A percentile compares a stretch with the other conserved stretches of the same genome.
These are phyloP conservation scores for Metschnikowia gruessii DNA, from an alignment of 805 yeast genomes.

Conservation along the genomic window DNA sequence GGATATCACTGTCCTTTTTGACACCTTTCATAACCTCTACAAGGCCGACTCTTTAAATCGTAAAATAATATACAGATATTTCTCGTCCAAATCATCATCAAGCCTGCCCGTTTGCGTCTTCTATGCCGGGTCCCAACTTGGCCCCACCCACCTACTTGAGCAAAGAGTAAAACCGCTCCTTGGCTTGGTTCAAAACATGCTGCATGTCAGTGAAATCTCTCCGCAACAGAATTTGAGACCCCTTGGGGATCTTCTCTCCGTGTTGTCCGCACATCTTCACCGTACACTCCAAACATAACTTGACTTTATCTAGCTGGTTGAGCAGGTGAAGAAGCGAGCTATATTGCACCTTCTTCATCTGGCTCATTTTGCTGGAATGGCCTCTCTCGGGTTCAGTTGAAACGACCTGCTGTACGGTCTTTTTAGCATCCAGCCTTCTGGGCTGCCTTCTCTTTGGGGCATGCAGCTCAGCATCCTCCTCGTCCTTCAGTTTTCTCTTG, in stretches of 20 bases:
- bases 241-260: conserved; percentile 22
- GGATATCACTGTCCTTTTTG: no score
- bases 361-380: conserved; percentile 13
- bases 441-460: conserved; percentile 9
- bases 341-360: conserved; percentile 23
- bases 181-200: conserved; percentile 21
- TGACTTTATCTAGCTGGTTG: conserved; percentile 25
- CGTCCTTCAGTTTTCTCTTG: conserved; percentile 14
- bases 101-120: no score
- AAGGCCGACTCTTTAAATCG: no score
- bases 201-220: conserved; percentile 23
- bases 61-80: no score
- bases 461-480: neutral
- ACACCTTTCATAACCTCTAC: no score
- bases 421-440: conserved; percentile 8
- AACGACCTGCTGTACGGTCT: conserved; percentile 1
- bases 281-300: conserved; percentile 34
- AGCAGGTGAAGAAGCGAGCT: conserved; percentile 25
- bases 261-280: conserved; percentile 21
- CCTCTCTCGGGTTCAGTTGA: neutral
- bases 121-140: no score
- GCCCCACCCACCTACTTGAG: neutral
- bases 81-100: no score
- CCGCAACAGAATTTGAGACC: conserved; percentile 24
- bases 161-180: conserved; percentile 13